Evolutionary conservation across 208 protist genomes (phyloP).

Genomic region (Wallacemonas sp.): DNA sequence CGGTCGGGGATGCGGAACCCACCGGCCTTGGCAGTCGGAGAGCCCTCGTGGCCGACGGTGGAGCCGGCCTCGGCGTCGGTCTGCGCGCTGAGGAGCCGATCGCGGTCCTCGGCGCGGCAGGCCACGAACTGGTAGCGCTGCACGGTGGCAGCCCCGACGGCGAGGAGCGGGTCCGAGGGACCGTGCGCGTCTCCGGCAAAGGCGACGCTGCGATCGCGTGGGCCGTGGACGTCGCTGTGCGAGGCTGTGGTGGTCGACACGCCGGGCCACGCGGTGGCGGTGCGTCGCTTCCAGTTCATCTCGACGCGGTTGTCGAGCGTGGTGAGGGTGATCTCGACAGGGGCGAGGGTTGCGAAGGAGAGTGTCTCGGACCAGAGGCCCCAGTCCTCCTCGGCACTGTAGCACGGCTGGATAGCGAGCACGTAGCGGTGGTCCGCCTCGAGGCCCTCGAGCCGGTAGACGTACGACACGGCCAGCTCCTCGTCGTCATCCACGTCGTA

Average conservation of each 20-base stretch:
- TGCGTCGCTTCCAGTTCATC: conserved; percentile 37
- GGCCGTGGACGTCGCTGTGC: background rate
- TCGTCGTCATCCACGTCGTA: conserved; percentile 30
- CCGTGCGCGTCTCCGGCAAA: background rate
- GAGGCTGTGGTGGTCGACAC: background rate
- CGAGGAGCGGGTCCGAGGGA: conserved; percentile 3
- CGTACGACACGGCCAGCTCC: conserved; percentile 15
- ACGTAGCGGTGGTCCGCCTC: conserved; percentile 71
- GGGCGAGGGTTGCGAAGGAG: conserved; percentile 61
- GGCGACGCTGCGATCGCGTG: conserved; percentile 9
- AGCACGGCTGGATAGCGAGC: conserved; percentile 85
- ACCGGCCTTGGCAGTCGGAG: background rate
- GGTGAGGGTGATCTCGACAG: conserved; percentile 45
- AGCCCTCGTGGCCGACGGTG: background rate
- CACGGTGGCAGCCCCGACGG: conserved; percentile 29
- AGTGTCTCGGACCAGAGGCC: conserved; percentile 80
- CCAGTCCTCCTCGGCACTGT: conserved; percentile 72
- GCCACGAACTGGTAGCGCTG: conserved; percentile 49
- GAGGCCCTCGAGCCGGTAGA: conserved; percentile 67
- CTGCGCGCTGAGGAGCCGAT: background rate
- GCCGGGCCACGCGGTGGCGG: conserved; percentile 9
- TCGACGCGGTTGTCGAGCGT: conserved; percentile 40
- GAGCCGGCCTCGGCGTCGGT: background rate
- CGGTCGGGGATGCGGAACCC: conserved; percentile 21
- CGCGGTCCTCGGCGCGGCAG: conserved; percentile 37